Evolutionary conservation across 1,284 basidiomycete species (phyloP).

Genomic region (Phaffia rhodozyma): DNA sequence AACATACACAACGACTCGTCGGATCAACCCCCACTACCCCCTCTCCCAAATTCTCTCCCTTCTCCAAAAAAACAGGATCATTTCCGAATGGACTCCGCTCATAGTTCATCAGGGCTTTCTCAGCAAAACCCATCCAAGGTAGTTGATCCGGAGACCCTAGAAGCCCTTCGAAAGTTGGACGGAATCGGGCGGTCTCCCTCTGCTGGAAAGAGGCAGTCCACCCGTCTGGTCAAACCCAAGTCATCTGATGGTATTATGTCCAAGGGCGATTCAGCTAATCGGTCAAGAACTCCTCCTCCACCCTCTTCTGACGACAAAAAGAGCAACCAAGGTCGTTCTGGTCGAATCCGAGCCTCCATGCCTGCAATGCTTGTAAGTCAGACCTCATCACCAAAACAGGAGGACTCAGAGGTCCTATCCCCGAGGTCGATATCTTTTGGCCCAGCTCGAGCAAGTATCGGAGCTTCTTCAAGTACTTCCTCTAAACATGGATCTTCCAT

Average conservation of each 20-base stretch:
- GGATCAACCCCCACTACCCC: background rate
- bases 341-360: conserved; percentile 9
- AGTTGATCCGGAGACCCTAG: conserved; percentile 70
- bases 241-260: conserved; percentile 45
- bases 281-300: conserved; percentile 53
- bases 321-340: background rate
- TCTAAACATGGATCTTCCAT: conserved; percentile 73
- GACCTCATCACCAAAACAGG: background rate
- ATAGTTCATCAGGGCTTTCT: background rate
- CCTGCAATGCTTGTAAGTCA: background rate
- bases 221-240: conserved; percentile 40
- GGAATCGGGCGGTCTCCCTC: conserved; percentile 67
- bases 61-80: background rate
- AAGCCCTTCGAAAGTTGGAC: conserved; percentile 85
- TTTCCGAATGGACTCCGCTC: background rate
- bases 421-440: conserved; percentile 6
- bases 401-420: background rate
- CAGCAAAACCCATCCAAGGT: conserved; percentile 21
- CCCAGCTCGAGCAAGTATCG: conserved; percentile 13
- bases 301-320: conserved; percentile 4
- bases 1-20: background rate
- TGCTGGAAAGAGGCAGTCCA: conserved; percentile 40
- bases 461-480: conserved; percentile 10
- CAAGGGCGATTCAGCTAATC: conserved; percentile 40
- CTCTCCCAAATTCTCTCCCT: background rate